A percentile compares a stretch with the other conserved stretches of the same genome.
phyloP scores from a whole-genome alignment of 140 eudicot genomes.

The Bidens hawaiensis region DNA sequence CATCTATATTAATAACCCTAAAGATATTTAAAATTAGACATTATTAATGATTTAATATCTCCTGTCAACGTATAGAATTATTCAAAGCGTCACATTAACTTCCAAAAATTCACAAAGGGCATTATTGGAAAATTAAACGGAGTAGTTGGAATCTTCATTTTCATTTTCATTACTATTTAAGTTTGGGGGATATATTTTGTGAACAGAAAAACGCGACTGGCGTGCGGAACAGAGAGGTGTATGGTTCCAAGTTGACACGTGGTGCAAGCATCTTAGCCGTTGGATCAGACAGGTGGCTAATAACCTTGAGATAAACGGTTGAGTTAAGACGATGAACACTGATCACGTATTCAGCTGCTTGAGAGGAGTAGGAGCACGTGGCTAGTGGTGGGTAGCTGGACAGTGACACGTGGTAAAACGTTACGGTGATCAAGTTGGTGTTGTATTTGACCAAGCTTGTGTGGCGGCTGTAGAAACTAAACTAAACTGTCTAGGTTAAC shows the following conservation, averaged over 20 bases:
- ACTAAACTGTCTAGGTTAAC: too few relatives aligned
- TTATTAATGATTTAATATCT: too few relatives aligned
- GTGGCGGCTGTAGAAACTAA: conserved; percentile 25
- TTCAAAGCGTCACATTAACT: too few relatives aligned
- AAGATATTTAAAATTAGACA: too few relatives aligned
- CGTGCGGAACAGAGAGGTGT: not conserved
- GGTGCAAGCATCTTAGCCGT: conserved; percentile 4
- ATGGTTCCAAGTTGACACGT: not conserved
- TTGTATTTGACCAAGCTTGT: conserved; percentile 7
- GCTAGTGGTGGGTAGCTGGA: conserved; percentile 26
- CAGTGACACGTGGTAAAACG: conserved; percentile 25
- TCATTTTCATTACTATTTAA: not conserved
- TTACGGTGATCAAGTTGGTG: not conserved
- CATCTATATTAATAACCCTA: too few relatives aligned
- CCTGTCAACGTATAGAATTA: too few relatives aligned
- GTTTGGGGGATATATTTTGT: conserved; percentile 19
- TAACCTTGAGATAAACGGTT: conserved; percentile 1
- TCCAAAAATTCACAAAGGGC: conserved; percentile 12
- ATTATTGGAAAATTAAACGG: not conserved
- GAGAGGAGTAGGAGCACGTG: conserved; percentile 10
- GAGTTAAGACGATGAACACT: not conserved
- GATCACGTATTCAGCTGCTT: not conserved
- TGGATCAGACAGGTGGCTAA: not conserved
- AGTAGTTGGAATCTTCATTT: too few relatives aligned
- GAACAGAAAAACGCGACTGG: conserved; percentile 15